phyloP scores from a whole-genome alignment of 306 rosid genomes.

The Cajanus cajan region DNA sequence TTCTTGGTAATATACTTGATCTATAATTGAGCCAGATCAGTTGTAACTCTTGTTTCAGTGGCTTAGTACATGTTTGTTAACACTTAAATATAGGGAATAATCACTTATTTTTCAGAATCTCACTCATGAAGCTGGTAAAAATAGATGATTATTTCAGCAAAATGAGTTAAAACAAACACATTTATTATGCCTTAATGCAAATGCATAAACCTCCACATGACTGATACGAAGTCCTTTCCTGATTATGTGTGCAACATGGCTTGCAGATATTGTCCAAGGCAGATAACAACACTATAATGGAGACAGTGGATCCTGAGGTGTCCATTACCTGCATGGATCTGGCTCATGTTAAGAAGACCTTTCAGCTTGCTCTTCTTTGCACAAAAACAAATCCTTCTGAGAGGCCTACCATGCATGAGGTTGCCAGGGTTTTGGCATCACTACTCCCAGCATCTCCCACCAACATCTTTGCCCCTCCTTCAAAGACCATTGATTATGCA shows the following conservation, averaged over 20 bases:
- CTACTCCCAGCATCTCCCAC: not conserved
- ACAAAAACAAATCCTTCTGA: conserved; percentile 7
- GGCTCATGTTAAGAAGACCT: not conserved
- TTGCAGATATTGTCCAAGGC: conserved; percentile 12
- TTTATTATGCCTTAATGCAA: not conserved
- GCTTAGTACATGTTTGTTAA: not conserved
- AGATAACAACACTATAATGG: conserved; percentile 18
- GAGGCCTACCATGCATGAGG: conserved; percentile 13
- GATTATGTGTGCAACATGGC: not conserved
- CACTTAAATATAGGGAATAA: not conserved
- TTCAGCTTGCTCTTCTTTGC: conserved; percentile 18
- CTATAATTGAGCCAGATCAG: not conserved
- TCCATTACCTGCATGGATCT: not conserved
- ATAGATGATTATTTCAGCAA: not conserved
- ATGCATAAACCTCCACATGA: not conserved
- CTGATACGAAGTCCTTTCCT: not conserved
- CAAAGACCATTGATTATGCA: conserved; percentile 6
- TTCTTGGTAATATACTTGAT: not conserved
- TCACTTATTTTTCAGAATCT: not conserved
- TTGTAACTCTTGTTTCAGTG: not conserved
- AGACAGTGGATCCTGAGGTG: conserved; percentile 14
- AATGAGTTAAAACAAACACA: not conserved
- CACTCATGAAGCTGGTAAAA: not conserved
- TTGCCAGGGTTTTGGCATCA: conserved; percentile 16
- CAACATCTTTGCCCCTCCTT: not conserved